Evolutionary conservation across 176 grass and related monocot species (phyloP).

Genomic region (Ensete glaucum): DNA sequence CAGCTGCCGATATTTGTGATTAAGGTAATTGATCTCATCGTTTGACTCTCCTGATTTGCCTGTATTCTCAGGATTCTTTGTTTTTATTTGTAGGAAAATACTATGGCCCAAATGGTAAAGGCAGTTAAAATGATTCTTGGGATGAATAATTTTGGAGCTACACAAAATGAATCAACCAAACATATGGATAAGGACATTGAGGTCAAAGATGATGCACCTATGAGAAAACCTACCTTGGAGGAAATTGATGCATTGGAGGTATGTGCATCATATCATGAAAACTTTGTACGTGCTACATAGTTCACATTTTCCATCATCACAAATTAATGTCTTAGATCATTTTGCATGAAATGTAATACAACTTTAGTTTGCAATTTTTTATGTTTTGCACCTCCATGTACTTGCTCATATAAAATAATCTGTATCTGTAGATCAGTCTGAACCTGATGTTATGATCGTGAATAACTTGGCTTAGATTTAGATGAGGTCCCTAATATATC

Average conservation of each 20-base stretch:
- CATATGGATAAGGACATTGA: conserved; percentile 59
- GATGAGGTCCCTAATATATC: no score
- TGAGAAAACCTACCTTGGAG: conserved; percentile 79
- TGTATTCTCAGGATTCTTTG: neutral
- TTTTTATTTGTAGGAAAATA: conserved; percentile 41
- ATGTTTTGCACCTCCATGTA: no score
- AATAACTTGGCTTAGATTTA: no score
- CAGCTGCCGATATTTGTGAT: conserved; percentile 80
- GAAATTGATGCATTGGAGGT: conserved; percentile 97
- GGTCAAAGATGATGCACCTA: conserved; percentile 88
- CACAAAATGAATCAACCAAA: conserved; percentile 22
- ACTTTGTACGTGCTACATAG: neutral
- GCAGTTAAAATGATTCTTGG: conserved; percentile 92
- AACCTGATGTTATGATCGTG: no score
- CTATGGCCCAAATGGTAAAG: conserved; percentile 96
- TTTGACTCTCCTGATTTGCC: conserved; percentile 9
- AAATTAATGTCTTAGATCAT: no score
- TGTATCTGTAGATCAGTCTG: no score
- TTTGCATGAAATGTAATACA: no score
- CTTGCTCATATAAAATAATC: no score
- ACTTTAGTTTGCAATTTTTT: no score
- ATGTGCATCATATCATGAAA: conserved; percentile 2
- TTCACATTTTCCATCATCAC: no score
- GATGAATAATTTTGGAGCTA: conserved; percentile 33
- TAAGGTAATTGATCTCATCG: conserved; percentile 51